phyloP scores from a whole-genome alignment of 805 yeast species.

The Grigorovia transvaalensis region DNA sequence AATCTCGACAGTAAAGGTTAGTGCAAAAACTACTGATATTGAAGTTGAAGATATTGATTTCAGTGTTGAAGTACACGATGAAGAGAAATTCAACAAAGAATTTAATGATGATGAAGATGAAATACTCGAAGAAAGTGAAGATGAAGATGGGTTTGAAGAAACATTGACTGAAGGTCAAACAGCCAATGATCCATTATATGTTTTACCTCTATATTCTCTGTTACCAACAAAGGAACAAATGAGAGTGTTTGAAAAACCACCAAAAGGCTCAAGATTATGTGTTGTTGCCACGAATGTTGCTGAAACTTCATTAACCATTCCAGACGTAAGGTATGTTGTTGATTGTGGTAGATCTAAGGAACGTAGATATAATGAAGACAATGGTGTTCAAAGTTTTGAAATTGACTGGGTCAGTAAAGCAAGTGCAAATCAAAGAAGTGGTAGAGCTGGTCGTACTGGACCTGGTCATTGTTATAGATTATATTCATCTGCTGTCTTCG shows the following conservation, averaged over 20 bases:
- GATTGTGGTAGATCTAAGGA: slow-evolving; percentile 94
- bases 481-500: slow-evolving; percentile 88
- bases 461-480: slow-evolving; percentile 95
- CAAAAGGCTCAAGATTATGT: slow-evolving; percentile 76
- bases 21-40: slow-evolving; percentile 50
- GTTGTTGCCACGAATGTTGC: slow-evolving; percentile 97
- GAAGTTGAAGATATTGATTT: slow-evolving; percentile 89
- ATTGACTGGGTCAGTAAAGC: slow-evolving; percentile 92
- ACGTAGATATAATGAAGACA: slow-evolving; percentile 65
- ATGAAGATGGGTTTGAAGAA: slow-evolving; percentile 60
- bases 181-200: slow-evolving; percentile 70
- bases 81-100: slow-evolving; percentile 27
- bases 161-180: slow-evolving; percentile 59
- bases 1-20: slow-evolving; percentile 37
- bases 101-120: slow-evolving; percentile 31
- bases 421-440: slow-evolving; percentile 88
- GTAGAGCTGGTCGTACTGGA: slow-evolving; percentile 97
- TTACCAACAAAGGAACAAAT: slow-evolving; percentile 92
- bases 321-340: slow-evolving; percentile 87
- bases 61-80: slow-evolving; percentile 36
- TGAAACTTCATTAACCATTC: slow-evolving; percentile 93
- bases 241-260: slow-evolving; percentile 82
- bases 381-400: slow-evolving; percentile 88
- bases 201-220: slow-evolving; percentile 83
- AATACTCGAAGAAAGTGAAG: slow-evolving; percentile 32